phyloP scores from a whole-genome alignment of 1,284 basidiomycete genomes.

The Phylloporus sp. region DNA sequence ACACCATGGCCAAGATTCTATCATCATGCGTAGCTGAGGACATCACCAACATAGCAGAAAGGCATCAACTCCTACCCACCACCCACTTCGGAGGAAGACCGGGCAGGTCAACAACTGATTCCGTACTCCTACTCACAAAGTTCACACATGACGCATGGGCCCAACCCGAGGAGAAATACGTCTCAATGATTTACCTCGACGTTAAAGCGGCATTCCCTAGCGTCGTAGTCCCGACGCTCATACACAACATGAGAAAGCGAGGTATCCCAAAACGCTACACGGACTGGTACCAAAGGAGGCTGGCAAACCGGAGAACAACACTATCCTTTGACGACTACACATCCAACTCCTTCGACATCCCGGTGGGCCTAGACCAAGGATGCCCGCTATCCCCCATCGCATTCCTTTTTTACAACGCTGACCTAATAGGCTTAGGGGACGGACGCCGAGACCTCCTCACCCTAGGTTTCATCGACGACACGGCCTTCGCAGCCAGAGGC shows the following conservation, averaged over 20 bases:
- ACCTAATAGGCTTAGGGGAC: too few species aligned
- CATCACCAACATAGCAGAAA: not conserved
- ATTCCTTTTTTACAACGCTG: too few species aligned
- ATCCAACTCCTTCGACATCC: not conserved
- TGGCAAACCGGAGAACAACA: constrained; percentile 37
- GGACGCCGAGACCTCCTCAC: too few species aligned
- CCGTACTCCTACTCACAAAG: not conserved
- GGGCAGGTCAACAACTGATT: not conserved
- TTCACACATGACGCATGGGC: not conserved
- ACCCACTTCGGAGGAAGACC: too few species aligned
- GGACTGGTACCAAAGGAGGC: constrained; percentile 18
- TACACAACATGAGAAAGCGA: too few species aligned
- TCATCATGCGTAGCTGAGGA: not conserved
- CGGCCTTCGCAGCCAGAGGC: too few species aligned
- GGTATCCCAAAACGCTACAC: not conserved
- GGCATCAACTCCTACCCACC: too few species aligned
- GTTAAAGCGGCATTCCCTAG: not conserved
- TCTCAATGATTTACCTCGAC: not conserved
- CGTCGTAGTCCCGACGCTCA: not conserved
- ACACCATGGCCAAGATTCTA: constrained; percentile 3
- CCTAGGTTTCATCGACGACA: too few species aligned
- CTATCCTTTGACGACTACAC: not conserved
- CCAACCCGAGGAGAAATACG: not conserved
- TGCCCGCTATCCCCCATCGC: too few species aligned
- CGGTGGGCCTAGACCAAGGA: too few species aligned